phyloP scores from a whole-genome alignment of 805 yeast genomes.

The Sporopachydermia lactativora region DNA sequence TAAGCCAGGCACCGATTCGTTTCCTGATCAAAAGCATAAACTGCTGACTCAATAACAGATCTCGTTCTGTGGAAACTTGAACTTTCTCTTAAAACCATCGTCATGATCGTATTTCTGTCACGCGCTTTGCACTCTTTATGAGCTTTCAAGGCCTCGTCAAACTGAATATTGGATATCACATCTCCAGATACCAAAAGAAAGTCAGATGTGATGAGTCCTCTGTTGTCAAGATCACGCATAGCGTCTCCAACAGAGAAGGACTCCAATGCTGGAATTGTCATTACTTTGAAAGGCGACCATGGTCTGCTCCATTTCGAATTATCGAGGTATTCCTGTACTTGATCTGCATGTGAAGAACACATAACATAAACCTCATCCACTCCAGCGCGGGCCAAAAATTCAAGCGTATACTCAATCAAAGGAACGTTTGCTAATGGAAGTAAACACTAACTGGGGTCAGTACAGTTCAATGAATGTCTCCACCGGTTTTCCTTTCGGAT shows the following conservation, averaged over 20 bases:
- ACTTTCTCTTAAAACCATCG: conserved; percentile 85
- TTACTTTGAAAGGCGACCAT: conserved; percentile 69
- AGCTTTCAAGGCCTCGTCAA: conserved; percentile 53
- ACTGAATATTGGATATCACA: conserved; percentile 84
- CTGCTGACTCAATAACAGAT: conserved; percentile 67
- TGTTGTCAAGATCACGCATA: conserved; percentile 86
- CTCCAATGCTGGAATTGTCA: conserved; percentile 72
- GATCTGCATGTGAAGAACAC: conserved; percentile 86
- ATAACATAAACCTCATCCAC: conserved; percentile 82
- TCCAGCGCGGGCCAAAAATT: conserved; percentile 81
- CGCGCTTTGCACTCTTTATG: conserved; percentile 55
- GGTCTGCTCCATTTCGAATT: conserved; percentile 52
- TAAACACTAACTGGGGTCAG: conserved; percentile 34
- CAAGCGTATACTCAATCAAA: conserved; percentile 84
- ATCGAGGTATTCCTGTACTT: conserved; percentile 71
- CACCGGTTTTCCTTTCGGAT: too few species aligned
- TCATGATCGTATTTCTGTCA: conserved; percentile 86
- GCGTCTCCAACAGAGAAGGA: conserved; percentile 93
- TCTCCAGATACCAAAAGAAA: conserved; percentile 87
- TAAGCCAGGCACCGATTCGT: conserved; percentile 73
- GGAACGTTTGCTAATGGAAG: conserved; percentile 91
- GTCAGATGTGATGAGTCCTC: conserved; percentile 84
- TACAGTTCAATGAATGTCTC: too few species aligned
- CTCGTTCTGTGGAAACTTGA: conserved; percentile 76
- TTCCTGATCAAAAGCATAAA: conserved; percentile 64